phyloP scores from a whole-genome alignment of 2,329 filamentous ascomycete species.

The Colletotrichum aenigma region DNA sequence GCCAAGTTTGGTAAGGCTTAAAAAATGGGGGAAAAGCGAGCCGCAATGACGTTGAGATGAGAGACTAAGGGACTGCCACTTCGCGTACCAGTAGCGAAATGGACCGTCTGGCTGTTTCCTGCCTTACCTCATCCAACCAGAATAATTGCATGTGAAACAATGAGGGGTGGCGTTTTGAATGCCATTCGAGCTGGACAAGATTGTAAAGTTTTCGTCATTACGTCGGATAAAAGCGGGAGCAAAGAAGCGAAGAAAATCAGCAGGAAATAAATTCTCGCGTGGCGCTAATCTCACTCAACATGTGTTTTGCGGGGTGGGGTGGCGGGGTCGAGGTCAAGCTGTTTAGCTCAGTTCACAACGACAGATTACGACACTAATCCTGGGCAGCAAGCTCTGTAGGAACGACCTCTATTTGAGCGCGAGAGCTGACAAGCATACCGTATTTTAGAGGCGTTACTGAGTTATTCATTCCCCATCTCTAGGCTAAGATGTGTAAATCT shows the following conservation, averaged over 20 bases:
- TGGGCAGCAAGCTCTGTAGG: background rate
- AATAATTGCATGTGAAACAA: background rate
- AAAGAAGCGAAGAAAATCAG: background rate
- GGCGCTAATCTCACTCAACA: background rate
- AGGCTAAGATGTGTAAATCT: background rate
- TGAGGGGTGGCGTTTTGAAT: background rate
- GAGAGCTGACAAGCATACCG: background rate
- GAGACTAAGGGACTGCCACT: constrained; percentile 1
- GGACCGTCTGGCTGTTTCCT: background rate
- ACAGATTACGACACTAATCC: background rate
- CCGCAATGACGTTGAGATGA: constrained; percentile 19
- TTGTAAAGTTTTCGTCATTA: background rate
- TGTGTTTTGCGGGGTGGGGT: background rate
- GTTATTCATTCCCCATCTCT: background rate
- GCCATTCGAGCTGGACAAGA: background rate
- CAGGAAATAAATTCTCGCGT: background rate
- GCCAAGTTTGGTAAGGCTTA: background rate
- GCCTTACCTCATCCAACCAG: background rate
- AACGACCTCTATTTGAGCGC: background rate
- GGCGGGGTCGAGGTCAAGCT: background rate
- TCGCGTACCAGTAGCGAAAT: background rate
- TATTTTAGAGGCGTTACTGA: background rate
- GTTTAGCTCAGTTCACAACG: background rate
- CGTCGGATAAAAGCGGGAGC: background rate
- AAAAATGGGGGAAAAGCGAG: background rate